These are phyloP conservation scores for Clitopilus hobsonii DNA, from an alignment of 768 basidiomycete genomes.

Conservation along the genomic window DNA sequence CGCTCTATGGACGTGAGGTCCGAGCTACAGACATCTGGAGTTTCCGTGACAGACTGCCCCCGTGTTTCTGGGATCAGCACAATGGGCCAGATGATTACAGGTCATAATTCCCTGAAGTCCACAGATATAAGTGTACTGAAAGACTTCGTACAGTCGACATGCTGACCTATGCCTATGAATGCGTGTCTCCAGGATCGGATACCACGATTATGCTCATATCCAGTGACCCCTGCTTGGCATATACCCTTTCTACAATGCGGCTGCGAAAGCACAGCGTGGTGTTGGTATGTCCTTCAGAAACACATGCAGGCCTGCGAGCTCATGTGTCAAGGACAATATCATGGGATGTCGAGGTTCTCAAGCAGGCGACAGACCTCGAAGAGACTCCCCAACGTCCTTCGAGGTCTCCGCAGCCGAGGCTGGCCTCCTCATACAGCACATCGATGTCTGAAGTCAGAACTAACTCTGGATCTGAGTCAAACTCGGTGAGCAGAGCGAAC, in stretches of 20 bases:
- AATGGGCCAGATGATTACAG: constrained; percentile 45
- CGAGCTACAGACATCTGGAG: constrained; percentile 45
- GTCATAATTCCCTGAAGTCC: constrained; percentile 18
- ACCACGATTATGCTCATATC: constrained; percentile 34
- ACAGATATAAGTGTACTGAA: not conserved
- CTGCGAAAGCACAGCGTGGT: constrained; percentile 34
- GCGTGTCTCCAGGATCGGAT: constrained; percentile 32
- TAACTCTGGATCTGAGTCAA: no score
- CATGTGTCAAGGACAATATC: constrained; percentile 44
- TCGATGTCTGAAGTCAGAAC: no score
- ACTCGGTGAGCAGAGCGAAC: no score
- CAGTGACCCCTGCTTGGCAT: constrained; percentile 38
- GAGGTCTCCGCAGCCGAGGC: not conserved
- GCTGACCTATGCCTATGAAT: constrained; percentile 34
- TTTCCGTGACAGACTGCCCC: constrained; percentile 34
- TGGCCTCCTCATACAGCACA: not conserved
- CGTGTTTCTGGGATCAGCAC: constrained; percentile 27
- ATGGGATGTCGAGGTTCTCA: constrained; percentile 39
- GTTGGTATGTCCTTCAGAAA: constrained; percentile 31
- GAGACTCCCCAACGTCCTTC: not conserved
- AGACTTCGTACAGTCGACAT: constrained; percentile 18
- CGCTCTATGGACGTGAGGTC: constrained; percentile 20
- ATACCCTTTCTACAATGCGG: constrained; percentile 36
- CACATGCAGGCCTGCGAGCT: constrained; percentile 31
- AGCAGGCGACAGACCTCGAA: not conserved